phyloP scores from a whole-genome alignment of 2,329 filamentous ascomycete genomes.

The Ophiocordyceps robertsii region DNA sequence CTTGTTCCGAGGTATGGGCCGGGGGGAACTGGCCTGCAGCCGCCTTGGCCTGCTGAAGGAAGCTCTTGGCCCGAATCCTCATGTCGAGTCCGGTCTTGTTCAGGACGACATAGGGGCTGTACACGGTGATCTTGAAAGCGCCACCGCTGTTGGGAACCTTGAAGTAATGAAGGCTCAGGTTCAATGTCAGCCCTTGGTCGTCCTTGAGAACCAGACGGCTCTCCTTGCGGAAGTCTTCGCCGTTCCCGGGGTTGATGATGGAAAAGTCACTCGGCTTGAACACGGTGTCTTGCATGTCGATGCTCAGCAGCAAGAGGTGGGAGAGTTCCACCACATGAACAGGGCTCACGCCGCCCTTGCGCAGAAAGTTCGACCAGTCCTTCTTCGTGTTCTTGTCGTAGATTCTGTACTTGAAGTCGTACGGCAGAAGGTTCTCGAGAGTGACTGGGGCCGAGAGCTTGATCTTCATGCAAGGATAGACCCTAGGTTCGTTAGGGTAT shows the following conservation, averaged over 20 bases:
- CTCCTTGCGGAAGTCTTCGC: conserved; percentile 82
- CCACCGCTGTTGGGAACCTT: conserved; percentile 83
- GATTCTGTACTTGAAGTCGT: conserved; percentile 98
- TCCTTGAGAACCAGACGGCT: conserved; percentile 71
- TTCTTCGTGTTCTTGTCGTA: conserved; percentile 98
- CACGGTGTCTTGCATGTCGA: conserved; percentile 92
- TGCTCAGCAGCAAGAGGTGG: conserved; percentile 78
- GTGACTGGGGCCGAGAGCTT: conserved; percentile 87
- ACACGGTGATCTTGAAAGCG: conserved; percentile 90
- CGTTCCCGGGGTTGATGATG: conserved; percentile 83
- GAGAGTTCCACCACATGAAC: conserved; percentile 95
- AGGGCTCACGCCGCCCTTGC: conserved; percentile 92
- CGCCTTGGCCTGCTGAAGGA: conserved; percentile 69
- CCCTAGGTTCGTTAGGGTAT: conserved; percentile 24
- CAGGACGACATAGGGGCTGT: conserved; percentile 85
- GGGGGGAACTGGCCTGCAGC: conserved; percentile 68
- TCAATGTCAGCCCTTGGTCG: conserved; percentile 62
- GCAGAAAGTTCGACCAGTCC: conserved; percentile 96
- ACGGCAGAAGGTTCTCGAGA: conserved; percentile 86
- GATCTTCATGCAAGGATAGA: conserved; percentile 90
- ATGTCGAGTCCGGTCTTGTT: conserved; percentile 92
- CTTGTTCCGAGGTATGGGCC: conserved; percentile 30
- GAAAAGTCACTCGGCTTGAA: conserved; percentile 95
- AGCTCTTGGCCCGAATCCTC: conserved; percentile 76
- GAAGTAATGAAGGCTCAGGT: conserved; percentile 82